Evolutionary conservation across 2,329 filamentous ascomycete species (phyloP), one percentile per base, ranked within the genome.

Genomic region (Fusarium annulatum): DNA sequence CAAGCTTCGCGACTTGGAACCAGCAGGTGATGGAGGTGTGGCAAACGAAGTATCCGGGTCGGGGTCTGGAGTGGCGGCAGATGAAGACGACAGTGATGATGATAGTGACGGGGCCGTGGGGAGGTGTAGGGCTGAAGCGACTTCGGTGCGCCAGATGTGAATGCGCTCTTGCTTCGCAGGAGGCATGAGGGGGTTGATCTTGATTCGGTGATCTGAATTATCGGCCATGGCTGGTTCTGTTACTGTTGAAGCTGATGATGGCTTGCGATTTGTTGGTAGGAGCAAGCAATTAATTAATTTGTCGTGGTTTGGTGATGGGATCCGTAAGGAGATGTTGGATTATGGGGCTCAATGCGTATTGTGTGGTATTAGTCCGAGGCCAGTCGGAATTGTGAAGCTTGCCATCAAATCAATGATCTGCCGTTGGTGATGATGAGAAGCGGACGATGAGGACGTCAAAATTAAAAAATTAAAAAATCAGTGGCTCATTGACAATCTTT

Each of bases 101-200:
- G 79, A 74, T 45, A 80, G 71, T 14, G 78, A 78, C 15, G 78
- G 75, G 18, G 81, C 79, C 26, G 78, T 76, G 41, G 77, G 78
- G 42, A 79, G 72, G 6, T 76, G 73, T 51, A 80, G 78, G 53
- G 82, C 79, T 28, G 79, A 77, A 41, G 81, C 81, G 53, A 89
- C 85, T 79, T 89, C 87, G 59, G 80, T 80, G 62, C 85, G 84
- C 87, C 87, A 89, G 67, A 85, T 81, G 66, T 85, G 79, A 71
- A 89, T 87, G 78, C 84, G 83, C 55, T 81, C 77, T 55, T 83
- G 80, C 63, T 82, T 82, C 60, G 81, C 75, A 38, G 78, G 69
- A 57, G 80, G 78, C 72, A 82, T 81, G 71, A 76, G 75, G 30
- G 76, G 63, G 62, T 72, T 78, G 42, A 46, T 53, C 67, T 36